A percentile compares a stretch with the other conserved stretches of the same genome.
These are phyloP conservation scores for Bauhinia variegata DNA, from an alignment of 306 rosid genomes.

Conservation along the genomic window DNA sequence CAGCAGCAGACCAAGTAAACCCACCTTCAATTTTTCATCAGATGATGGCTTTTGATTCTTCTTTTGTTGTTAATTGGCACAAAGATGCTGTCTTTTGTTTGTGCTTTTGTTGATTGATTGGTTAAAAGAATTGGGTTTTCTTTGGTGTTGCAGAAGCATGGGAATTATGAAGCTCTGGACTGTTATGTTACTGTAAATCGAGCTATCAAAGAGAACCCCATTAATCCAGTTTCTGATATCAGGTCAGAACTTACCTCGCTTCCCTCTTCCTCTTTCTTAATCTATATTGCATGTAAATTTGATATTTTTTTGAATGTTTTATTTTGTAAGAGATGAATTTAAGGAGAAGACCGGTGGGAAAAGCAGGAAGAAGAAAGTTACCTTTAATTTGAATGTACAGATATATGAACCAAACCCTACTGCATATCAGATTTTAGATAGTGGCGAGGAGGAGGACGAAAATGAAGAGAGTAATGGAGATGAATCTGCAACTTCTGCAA, in stretches of 20 bases:
- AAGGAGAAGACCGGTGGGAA: constrained; percentile 60
- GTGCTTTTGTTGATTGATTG: background rate
- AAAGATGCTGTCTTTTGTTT: background rate
- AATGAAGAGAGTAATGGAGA: constrained; percentile 27
- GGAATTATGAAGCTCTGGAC: constrained; percentile 59
- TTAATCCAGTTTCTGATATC: constrained; percentile 38
- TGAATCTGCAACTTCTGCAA: constrained; percentile 31
- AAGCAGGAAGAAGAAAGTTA: constrained; percentile 84
- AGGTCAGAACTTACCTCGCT: constrained; percentile 48
- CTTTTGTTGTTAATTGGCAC: background rate
- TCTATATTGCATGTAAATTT: constrained; percentile 15
- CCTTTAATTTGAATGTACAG: constrained; percentile 82
- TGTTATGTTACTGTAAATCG: constrained; percentile 38
- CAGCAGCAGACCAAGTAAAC: constrained; percentile 47
- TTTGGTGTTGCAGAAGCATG: constrained; percentile 56
- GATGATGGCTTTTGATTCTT: background rate
- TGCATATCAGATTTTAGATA: constrained; percentile 50
- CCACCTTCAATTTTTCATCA: constrained; percentile 5
- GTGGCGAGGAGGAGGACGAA: constrained; percentile 48
- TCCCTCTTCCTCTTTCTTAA: constrained; percentile 1
- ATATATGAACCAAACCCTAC: constrained; percentile 70
- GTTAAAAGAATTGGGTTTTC: constrained; percentile 11
- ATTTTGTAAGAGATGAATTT: constrained; percentile 50
- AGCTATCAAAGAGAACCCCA: constrained; percentile 39
- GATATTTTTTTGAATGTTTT: constrained; percentile 19